Conservation (phyloP, 2,329 filamentous ascomycete genomes). For the Epichloe coenophiala region DNA sequence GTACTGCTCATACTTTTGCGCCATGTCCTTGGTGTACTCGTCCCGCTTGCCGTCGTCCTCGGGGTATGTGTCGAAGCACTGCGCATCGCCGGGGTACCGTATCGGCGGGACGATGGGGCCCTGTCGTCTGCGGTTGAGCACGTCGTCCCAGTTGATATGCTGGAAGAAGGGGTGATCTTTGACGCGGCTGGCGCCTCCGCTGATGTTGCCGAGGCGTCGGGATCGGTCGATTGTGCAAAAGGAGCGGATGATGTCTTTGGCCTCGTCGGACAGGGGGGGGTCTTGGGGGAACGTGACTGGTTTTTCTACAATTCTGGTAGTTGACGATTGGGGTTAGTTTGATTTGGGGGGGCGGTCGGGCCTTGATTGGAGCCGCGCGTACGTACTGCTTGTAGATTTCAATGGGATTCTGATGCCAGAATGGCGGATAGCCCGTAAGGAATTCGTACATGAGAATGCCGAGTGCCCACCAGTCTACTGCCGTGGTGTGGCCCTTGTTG, state of each 20-base stretch:
- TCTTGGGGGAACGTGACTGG: conserved; percentile 56
- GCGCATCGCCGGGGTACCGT: conserved; percentile 57
- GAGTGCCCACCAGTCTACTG: conserved; percentile 80
- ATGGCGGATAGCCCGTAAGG: conserved; percentile 71
- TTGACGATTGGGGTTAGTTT: background rate
- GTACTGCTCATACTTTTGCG: conserved; percentile 52
- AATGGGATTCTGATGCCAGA: conserved; percentile 77
- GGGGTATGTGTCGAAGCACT: conserved; percentile 76
- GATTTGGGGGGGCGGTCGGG: no score
- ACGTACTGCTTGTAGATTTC: conserved; percentile 70
- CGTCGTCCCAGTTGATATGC: conserved; percentile 59
- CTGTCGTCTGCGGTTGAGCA: conserved; percentile 47
- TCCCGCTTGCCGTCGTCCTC: conserved; percentile 55
- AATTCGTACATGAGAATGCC: conserved; percentile 79
- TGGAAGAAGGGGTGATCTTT: conserved; percentile 67
- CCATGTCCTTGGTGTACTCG: conserved; percentile 56
- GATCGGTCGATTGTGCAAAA: conserved; percentile 71
- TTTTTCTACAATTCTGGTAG: conserved; percentile 59
- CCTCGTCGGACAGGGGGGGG: conserved; percentile 48
- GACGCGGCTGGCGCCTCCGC: conserved; percentile 56
- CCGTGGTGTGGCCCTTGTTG: conserved; percentile 62
- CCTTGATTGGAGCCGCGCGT: background rate
- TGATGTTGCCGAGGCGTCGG: conserved; percentile 64
- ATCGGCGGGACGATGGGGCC: conserved; percentile 69
- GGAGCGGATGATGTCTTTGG: conserved; percentile 60